Percentiles rank a stretch among this genome's conserved stretches.
Conservation (phyloP, 2,329 filamentous ascomycete genomes). For the Chrysosphaeria jannelii region DNA sequence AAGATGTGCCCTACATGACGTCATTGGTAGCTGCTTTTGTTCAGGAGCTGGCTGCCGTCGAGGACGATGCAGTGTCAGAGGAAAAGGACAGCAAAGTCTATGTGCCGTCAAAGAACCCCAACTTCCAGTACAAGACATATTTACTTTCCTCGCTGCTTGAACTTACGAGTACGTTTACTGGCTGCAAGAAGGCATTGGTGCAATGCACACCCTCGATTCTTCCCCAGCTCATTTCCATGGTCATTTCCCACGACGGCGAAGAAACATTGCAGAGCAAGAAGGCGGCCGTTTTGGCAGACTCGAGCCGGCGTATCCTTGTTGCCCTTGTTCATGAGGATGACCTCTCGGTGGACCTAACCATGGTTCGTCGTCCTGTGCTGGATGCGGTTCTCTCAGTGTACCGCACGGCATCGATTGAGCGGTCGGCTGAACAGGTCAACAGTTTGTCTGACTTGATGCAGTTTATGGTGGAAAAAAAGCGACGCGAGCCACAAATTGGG, state of each 20-base stretch:
- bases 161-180: slow-evolving; percentile 69
- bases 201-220: slow-evolving; percentile 90
- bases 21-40: too few species aligned
- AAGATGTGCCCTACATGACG: too few species aligned
- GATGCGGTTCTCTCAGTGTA: slow-evolving; percentile 82
- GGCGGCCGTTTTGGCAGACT: slow-evolving; percentile 52
- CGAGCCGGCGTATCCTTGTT: slow-evolving; percentile 64
- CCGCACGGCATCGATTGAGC: slow-evolving; percentile 57
- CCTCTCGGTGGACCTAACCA: too few species aligned
- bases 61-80: slow-evolving; percentile 2
- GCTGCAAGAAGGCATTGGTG: slow-evolving; percentile 94
- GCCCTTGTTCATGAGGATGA: slow-evolving; percentile 58
- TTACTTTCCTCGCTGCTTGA: slow-evolving; percentile 77
- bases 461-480: too few species aligned
- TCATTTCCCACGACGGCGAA: slow-evolving; percentile 81
- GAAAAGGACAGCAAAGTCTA: slow-evolving; percentile 42
- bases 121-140: slow-evolving; percentile 91
- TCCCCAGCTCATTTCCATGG: slow-evolving; percentile 55
- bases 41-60: too few species aligned
- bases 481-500: too few species aligned
- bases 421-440: too few species aligned
- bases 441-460: too few species aligned
- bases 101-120: slow-evolving; percentile 77
- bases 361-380: slow-evolving; percentile 80
- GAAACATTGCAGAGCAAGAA: slow-evolving; percentile 61